Evolutionary conservation across 2,329 filamentous ascomycete genomes (phyloP).

Genomic region (Stachybotrys chartarum): DNA sequence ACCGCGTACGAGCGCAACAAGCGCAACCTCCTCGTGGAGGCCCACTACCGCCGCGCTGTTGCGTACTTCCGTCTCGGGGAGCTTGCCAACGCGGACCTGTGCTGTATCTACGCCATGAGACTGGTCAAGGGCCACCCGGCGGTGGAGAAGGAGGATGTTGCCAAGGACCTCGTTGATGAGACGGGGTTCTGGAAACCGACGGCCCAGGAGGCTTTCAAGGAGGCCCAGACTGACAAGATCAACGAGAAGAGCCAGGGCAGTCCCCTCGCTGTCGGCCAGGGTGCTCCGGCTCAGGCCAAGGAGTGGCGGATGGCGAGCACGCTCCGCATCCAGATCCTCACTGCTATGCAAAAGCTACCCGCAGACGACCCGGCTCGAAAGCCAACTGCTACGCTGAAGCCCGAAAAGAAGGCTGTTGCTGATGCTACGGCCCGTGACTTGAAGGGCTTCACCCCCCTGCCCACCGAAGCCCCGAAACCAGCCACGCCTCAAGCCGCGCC

Average conservation of each 20-base stretch:
- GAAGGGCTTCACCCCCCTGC: not conserved
- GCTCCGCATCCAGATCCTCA: constrained; percentile 41
- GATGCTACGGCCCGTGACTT: constrained; percentile 6
- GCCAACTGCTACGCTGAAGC: constrained; percentile 27
- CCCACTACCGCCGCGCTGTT: constrained; percentile 74
- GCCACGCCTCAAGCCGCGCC: constrained; percentile 1
- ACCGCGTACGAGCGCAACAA: constrained; percentile 61
- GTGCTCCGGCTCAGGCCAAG: constrained; percentile 7
- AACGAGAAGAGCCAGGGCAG: constrained; percentile 12
- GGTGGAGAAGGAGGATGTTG: constrained; percentile 23
- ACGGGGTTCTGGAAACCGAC: constrained; percentile 41
- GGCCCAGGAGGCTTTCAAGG: constrained; percentile 14
- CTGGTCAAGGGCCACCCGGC: constrained; percentile 24
- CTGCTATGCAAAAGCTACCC: constrained; percentile 34
- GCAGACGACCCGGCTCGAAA: constrained; percentile 38
- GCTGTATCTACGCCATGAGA: constrained; percentile 53
- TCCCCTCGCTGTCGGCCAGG: constrained; percentile 1
- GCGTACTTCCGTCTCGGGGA: constrained; percentile 62
- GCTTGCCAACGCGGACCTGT: constrained; percentile 68
- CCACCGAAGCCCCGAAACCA: not conserved
- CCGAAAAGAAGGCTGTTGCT: constrained; percentile 21
- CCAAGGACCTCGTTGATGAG: constrained; percentile 26
- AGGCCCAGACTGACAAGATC: constrained; percentile 21
- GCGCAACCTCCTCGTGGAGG: constrained; percentile 69
- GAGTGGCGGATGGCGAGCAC: constrained; percentile 34